These are phyloP conservation scores for Macaranga tanarius DNA, from an alignment of 441 rosid species.

Conservation along the genomic window DNA sequence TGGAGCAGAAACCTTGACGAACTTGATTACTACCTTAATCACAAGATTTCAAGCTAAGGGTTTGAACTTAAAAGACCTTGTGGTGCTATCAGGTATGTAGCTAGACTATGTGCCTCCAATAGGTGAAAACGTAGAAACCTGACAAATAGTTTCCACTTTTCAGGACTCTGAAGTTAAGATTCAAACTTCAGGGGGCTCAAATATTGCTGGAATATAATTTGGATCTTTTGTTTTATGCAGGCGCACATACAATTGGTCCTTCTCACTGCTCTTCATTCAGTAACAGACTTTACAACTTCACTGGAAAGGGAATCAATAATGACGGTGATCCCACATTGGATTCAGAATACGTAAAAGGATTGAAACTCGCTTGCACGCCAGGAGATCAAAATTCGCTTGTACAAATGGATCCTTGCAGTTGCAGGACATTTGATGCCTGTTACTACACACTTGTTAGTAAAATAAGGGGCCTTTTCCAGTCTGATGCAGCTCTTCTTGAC, in stretches of 20 bases:
- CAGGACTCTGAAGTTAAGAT: too few relatives aligned
- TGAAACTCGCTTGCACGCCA: conserved; percentile 44
- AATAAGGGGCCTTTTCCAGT: conserved; percentile 54
- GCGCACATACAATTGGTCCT: conserved; percentile 68
- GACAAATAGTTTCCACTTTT: too few relatives aligned
- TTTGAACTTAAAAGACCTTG: conserved; percentile 57
- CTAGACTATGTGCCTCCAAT: background rate
- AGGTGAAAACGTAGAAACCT: too few relatives aligned
- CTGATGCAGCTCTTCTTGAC: conserved; percentile 58
- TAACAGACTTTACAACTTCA: conserved; percentile 72
- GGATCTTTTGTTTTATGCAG: conserved; percentile 25
- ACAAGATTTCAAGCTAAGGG: conserved; percentile 54
- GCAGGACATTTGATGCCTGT: conserved; percentile 46
- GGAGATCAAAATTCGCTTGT: conserved; percentile 45
- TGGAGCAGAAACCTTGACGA: conserved; percentile 36
- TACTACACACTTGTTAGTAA: conserved; percentile 44
- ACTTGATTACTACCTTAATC: conserved; percentile 47
- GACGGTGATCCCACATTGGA: conserved; percentile 55
- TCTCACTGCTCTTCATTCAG: conserved; percentile 66
- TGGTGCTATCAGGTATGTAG: conserved; percentile 44
- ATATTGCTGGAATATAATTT: background rate
- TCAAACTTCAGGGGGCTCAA: too few relatives aligned
- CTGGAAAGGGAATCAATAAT: conserved; percentile 39
- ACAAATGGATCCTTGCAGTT: conserved; percentile 71
- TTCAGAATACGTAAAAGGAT: conserved; percentile 40